Percentiles rank a stretch among this genome's conserved stretches.
phyloP scores from a whole-genome alignment of 352 stramenopile species.

The Phytophthora aleatoria region DNA sequence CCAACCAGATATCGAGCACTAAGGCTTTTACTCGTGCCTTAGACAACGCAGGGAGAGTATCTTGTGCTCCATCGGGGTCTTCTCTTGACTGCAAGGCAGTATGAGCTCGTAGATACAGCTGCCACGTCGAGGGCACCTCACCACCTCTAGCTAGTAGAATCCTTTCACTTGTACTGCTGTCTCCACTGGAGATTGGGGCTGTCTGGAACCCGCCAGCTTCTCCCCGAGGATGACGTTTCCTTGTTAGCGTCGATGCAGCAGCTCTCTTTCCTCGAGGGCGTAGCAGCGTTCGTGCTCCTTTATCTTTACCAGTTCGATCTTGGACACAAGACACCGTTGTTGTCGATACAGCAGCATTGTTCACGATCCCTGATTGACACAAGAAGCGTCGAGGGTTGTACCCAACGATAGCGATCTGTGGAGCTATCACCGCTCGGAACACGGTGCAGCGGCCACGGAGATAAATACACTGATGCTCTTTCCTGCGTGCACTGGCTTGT shows the following conservation, averaged over 20 bases:
- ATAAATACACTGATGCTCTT: slow-evolving; percentile 63
- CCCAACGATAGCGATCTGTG: slow-evolving; percentile 47
- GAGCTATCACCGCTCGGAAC: slow-evolving; percentile 49
- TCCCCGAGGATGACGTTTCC: slow-evolving; percentile 24
- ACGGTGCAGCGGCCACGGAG: slow-evolving; percentile 50
- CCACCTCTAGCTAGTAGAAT: slow-evolving; percentile 24
- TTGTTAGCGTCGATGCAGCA: slow-evolving; percentile 7
- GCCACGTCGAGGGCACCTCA: slow-evolving; percentile 43
- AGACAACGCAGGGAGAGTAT: slow-evolving; percentile 33
- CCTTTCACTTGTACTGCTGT: slow-evolving; percentile 19
- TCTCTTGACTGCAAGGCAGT: slow-evolving; percentile 22
- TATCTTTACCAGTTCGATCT: slow-evolving; percentile 28
- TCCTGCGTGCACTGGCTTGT: slow-evolving; percentile 46
- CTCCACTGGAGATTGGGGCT: slow-evolving; percentile 2
- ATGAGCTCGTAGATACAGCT: slow-evolving; percentile 41
- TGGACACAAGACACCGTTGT: neutral
- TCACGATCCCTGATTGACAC: neutral
- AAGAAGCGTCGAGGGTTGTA: slow-evolving; percentile 48
- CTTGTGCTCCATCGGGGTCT: slow-evolving; percentile 10
- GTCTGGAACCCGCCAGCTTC: slow-evolving; percentile 16
- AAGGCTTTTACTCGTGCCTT: slow-evolving; percentile 43
- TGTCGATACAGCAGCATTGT: neutral
- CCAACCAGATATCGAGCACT: slow-evolving; percentile 73
- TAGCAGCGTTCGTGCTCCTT: slow-evolving; percentile 20
- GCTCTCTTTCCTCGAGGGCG: slow-evolving; percentile 24